Evolutionary conservation across 2,329 filamentous ascomycete species (phyloP), one percentile per base, ranked within the genome.

Genomic region (Phialophora tarda): DNA sequence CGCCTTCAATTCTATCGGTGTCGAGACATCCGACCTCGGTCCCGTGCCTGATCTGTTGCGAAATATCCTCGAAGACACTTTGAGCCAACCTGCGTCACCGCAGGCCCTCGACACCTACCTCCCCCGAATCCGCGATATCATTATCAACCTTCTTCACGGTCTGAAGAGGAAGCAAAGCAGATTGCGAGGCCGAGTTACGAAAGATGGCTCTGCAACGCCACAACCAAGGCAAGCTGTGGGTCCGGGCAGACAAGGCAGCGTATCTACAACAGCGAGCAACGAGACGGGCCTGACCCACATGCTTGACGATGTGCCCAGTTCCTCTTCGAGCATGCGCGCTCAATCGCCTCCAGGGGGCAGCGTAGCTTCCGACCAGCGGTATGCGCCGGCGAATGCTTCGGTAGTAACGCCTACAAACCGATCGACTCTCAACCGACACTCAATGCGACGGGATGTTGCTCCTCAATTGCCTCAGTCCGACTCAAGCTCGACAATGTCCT

Each of bases 121-220:
- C 34, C 95, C 95, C 0, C 88, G 91, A 66, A 99, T 99, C 77
- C 89, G 95, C 73, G 95, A 99, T 78, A 99, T 99, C 74, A 99
- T 99, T 76, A 98, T 99, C 78, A 97, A 96, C 76, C 84, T 99
- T 32, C 85, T 99, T 8, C 95, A 99, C 77, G 95, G 95, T 2
- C 81, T 99, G 70, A 99, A 99, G 82, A 90, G 94, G 78, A 99
- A 99, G 78, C 95, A 99, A 77, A 93, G 96, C 75, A 92, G 93
- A 74, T 80, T 99, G 74, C 82, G 87, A 53, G 85, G 86, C 69
- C 83, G 84, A 66, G 82, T 21, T 11, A 30, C 65, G 79, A 82
- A 62, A 79, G 81, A 71, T 82, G 84, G 62, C 80, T 86, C 60
- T 82, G 77, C 61, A 78, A 80, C 54, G 11, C 55, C 64, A 23